Evolutionary conservation across 129 eudicot genomes (phyloP).

Genomic region (Arctium lappa): DNA sequence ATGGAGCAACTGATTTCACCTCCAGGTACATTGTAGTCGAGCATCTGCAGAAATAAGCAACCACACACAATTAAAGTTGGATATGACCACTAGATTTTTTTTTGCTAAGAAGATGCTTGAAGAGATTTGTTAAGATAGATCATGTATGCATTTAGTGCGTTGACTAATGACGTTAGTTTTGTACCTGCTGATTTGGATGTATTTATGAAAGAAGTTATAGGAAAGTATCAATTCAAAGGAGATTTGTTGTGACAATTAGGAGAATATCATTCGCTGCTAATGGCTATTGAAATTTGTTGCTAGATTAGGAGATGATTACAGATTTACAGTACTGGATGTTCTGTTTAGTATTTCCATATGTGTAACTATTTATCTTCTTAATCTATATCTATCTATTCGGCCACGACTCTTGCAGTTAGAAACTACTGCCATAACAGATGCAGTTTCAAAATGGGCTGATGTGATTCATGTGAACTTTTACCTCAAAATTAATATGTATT

Average conservation of each 20-base stretch:
- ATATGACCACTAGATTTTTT: neutral
- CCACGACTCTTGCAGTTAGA: neutral
- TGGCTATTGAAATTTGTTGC: neutral
- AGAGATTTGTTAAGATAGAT: too few species aligned
- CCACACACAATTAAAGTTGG: neutral
- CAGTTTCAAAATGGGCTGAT: too few species aligned
- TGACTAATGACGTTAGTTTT: too few species aligned
- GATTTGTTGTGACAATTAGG: neutral
- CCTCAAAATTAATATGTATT: too few species aligned
- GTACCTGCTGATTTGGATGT: neutral
- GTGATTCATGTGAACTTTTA: too few species aligned
- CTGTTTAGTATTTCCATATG: neutral
- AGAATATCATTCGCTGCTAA: neutral
- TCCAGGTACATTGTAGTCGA: slow-evolving; percentile 84
- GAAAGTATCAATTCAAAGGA: neutral
- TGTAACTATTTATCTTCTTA: neutral
- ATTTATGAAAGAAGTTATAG: too few species aligned
- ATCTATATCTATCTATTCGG: neutral
- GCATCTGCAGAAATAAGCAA: slow-evolving; percentile 47
- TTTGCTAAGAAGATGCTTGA: neutral
- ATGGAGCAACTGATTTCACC: slow-evolving; percentile 33
- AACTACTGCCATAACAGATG: neutral
- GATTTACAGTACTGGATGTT: neutral
- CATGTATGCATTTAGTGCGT: too few species aligned
- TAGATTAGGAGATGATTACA: neutral